Evolutionary conservation across 192 early-diverging fungal species (phyloP).

Genomic region (Gaertneriomyces semiglobifer): DNA sequence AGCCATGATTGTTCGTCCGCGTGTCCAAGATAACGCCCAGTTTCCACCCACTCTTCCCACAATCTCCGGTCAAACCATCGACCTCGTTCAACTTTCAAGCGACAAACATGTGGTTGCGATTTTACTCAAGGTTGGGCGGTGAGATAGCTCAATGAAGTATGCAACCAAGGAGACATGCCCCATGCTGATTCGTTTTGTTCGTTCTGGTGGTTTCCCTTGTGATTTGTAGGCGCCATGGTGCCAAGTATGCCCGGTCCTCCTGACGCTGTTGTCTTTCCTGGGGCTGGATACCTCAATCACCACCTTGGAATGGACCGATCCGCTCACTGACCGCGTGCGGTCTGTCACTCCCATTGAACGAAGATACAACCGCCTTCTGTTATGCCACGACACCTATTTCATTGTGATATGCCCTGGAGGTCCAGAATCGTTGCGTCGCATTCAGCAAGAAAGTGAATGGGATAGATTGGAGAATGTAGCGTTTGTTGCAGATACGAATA

Average conservation of each 20-base stretch:
- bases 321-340: neutral
- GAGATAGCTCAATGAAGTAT: neutral
- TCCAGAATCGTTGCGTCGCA: constrained; percentile 2
- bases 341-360: neutral
- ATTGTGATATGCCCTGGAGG: neutral
- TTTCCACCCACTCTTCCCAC: neutral
- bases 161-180: too few relatives aligned
- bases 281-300: neutral
- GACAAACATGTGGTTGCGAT: neutral
- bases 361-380: neutral
- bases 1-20: constrained; percentile 5
- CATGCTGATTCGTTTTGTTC: too few relatives aligned
- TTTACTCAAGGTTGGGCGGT: neutral
- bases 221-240: neutral
- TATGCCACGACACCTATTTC: neutral
- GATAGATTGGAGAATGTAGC: neutral
- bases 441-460: neutral
- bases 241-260: neutral
- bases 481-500: neutral
- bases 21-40: neutral
- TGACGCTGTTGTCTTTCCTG: neutral
- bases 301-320: neutral
- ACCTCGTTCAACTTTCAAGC: constrained; percentile 1
- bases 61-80: neutral
- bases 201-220: too few relatives aligned